Evolutionary conservation across 176 grass and related monocot species (phyloP).

Genomic region (Zoysia japonica): DNA sequence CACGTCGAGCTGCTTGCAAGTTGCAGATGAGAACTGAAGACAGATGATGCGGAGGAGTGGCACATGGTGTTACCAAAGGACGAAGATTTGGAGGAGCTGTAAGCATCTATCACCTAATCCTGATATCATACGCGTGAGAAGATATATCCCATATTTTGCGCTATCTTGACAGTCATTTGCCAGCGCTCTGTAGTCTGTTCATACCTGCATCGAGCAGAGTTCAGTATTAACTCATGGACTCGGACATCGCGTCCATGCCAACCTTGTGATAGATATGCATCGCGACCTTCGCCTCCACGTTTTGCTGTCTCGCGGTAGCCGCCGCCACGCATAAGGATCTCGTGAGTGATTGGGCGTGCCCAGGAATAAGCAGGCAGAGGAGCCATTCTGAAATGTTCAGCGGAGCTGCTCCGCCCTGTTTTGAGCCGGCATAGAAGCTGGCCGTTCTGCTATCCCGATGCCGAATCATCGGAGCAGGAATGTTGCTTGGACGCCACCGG

Average conservation of each 20-base stretch:
- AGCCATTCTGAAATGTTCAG: constrained; percentile 20
- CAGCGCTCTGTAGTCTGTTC: not conserved
- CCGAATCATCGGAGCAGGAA: not conserved
- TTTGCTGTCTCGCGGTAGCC: constrained; percentile 33
- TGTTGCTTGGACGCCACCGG: too few species aligned
- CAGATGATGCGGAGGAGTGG: not conserved
- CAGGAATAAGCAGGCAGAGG: constrained; percentile 20
- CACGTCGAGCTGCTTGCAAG: constrained; percentile 43
- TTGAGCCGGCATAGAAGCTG: not conserved
- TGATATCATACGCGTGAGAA: constrained; percentile 25
- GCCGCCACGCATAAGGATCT: not conserved
- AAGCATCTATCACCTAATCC: constrained; percentile 4
- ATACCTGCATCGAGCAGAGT: not conserved
- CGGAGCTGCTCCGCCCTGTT: not conserved
- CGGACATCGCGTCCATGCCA: constrained; percentile 29
- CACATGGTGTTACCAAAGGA: constrained; percentile 23
- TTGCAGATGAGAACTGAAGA: constrained; percentile 16
- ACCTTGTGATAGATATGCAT: constrained; percentile 26
- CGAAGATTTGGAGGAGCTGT: constrained; percentile 6
- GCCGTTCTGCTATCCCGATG: not conserved
- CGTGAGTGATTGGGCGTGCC: constrained; percentile 1
- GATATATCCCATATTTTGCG: constrained; percentile 25
- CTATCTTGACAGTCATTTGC: constrained; percentile 1
- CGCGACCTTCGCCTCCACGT: constrained; percentile 22
- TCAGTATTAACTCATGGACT: not conserved